phyloP scores from a whole-genome alignment of 345 rosid species.

The Streptanthus diversifolius region DNA sequence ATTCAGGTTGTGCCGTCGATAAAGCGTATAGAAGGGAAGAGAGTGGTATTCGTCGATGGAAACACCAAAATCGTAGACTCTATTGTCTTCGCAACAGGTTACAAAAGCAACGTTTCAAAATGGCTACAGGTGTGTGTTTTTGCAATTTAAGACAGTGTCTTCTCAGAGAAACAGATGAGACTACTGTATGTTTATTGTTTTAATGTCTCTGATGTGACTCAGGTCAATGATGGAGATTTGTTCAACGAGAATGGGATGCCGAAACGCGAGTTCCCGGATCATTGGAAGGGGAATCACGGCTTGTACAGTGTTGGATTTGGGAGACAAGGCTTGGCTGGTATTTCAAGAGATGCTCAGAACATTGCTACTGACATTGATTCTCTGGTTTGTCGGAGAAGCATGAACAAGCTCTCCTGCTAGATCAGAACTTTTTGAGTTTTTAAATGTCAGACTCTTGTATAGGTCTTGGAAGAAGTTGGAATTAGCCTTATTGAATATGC shows the following conservation, averaged over 20 bases:
- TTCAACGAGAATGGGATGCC: constrained; percentile 33
- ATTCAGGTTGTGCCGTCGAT: constrained; percentile 42
- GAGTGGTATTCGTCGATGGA: constrained; percentile 36
- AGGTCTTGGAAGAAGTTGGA: not conserved
- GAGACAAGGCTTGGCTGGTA: constrained; percentile 39
- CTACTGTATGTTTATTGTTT: not conserved
- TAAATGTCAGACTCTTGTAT: not conserved
- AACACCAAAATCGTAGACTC: constrained; percentile 31
- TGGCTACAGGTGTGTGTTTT: constrained; percentile 50
- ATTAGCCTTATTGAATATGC: not conserved
- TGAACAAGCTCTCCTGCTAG: not conserved
- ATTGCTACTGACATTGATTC: constrained; percentile 36
- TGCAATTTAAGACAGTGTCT: not conserved
- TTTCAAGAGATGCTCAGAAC: constrained; percentile 34
- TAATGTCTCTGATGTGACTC: not conserved
- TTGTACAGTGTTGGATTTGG: constrained; percentile 41
- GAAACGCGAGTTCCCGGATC: constrained; percentile 23
- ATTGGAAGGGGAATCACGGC: constrained; percentile 41
- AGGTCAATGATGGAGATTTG: constrained; percentile 27
- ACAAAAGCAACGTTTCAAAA: constrained; percentile 42
- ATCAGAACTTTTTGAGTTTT: not conserved
- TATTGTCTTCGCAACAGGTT: constrained; percentile 59
- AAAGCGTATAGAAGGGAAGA: constrained; percentile 26
- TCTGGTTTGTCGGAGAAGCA: not conserved
- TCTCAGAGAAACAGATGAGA: not conserved